A percentile compares a stretch with the other conserved stretches of the same genome.
These are phyloP conservation scores for Colletotrichum sp. DNA, from an alignment of 2,329 filamentous ascomycete genomes.

Conservation along the genomic window DNA sequence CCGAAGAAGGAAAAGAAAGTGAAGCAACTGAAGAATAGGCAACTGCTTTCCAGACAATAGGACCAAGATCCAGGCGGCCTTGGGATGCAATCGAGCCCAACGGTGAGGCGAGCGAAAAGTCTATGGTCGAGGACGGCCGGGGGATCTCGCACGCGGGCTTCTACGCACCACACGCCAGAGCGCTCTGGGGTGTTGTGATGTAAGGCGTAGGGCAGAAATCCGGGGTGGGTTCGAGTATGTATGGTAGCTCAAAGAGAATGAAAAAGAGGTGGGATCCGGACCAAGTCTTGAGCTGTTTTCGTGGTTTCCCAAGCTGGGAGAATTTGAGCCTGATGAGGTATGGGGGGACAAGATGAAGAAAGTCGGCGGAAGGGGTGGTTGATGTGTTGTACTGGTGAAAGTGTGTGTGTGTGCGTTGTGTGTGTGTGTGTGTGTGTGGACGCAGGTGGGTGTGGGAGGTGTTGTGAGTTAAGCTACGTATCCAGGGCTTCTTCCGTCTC, in stretches of 20 bases:
- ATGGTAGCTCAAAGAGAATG: background rate
- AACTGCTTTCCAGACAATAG: slow-evolving; percentile 33
- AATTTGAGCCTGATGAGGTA: slow-evolving; percentile 8
- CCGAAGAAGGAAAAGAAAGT: slow-evolving; percentile 4
- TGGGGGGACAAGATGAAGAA: slow-evolving; percentile 20
- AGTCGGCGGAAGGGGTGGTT: slow-evolving; percentile 22
- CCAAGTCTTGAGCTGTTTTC: background rate
- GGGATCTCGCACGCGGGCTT: slow-evolving; percentile 5
- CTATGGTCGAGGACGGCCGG: slow-evolving; percentile 29
- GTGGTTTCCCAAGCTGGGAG: slow-evolving; percentile 1
- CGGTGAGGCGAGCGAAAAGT: slow-evolving; percentile 43
- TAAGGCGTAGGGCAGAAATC: slow-evolving; percentile 23
- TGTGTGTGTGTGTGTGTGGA: background rate
- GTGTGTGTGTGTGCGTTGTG: slow-evolving; percentile 11
- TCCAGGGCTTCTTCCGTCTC: slow-evolving; percentile 37
- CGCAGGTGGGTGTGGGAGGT: slow-evolving; percentile 34
- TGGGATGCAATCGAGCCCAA: slow-evolving; percentile 63
- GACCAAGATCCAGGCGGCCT: slow-evolving; percentile 34
- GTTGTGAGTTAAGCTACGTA: slow-evolving; percentile 52
- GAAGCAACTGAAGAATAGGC: slow-evolving; percentile 23
- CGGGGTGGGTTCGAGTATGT: slow-evolving; percentile 17
- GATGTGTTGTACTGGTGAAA: slow-evolving; percentile 19
- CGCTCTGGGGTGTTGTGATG: slow-evolving; percentile 10
- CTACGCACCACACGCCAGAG: slow-evolving; percentile 11
- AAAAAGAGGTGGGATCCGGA: slow-evolving; percentile 4